Conservation (phyloP, 2,329 filamentous ascomycete species). For the Grosmannia clavigera region DNA sequence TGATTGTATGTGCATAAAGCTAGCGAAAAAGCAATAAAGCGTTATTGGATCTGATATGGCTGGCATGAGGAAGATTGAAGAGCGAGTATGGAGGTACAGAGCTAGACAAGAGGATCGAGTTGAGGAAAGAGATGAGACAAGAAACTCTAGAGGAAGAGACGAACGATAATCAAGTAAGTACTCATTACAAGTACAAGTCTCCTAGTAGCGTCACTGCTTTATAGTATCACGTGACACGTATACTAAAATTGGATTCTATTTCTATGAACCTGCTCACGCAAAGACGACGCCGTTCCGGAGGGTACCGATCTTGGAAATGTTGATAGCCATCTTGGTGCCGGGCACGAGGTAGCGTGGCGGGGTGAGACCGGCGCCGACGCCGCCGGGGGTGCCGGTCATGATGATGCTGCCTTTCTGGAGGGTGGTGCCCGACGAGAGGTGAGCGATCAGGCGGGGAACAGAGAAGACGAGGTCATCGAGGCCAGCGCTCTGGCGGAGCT, state of each 20-base stretch:
- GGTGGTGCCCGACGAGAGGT: conserved; percentile 29
- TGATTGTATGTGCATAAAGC: no score
- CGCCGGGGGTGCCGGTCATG: conserved; percentile 32
- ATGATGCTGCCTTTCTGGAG: conserved; percentile 29
- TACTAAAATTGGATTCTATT: neutral
- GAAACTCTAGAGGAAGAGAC: no score
- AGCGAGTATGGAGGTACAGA: no score
- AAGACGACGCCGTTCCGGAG: conserved; percentile 24
- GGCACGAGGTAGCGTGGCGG: conserved; percentile 25
- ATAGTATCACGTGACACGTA: no score
- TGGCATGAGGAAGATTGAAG: no score
- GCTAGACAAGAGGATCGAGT: no score
- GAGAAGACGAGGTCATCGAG: conserved; percentile 33
- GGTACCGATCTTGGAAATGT: conserved; percentile 27
- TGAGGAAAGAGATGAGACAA: no score
- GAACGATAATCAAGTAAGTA: no score
- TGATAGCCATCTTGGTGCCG: conserved; percentile 27
- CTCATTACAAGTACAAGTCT: no score
- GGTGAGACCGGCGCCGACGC: conserved; percentile 29
- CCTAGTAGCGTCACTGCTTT: no score
- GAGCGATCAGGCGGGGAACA: conserved; percentile 22
- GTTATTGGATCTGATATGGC: no score
- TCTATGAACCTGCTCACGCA: neutral
- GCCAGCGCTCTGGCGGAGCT: conserved; percentile 29
- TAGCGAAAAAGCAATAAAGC: no score